Evolutionary conservation across 768 basidiomycete species (phyloP), one percentile per base, ranked within the genome.

Genomic region (Hericium coralloides): DNA sequence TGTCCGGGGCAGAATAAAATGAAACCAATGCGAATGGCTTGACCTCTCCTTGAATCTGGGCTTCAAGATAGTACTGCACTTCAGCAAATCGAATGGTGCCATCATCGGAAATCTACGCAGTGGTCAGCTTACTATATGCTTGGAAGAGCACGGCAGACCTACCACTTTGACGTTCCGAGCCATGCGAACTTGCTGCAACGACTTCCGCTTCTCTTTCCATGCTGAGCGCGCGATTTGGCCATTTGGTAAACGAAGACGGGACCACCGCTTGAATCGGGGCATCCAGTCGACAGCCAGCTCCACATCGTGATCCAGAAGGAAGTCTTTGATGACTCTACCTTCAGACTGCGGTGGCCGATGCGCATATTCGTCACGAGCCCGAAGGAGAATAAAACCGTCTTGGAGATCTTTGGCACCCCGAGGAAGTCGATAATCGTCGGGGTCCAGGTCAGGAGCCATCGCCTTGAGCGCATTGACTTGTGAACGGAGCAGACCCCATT

Each of bases 401-500:
- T 25, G 17, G 4, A 49, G 20, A 20, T 14, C 15, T 20, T n/a
- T 25, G 3, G 60, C 45, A 9, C 58, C 51, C 2, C 37, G 22
- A 8, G 62, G 60, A 7, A 58, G 36, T 4, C 10, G 8, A 14
- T 23, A 18, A 12, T 22, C 38, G 8, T 52, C 38, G 14, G 47
- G 62, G 10, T 53, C 59, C 20, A 68, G 54, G 12, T 59, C 60
- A 9, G 67, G 65, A 22, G 61, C 3, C 39, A 65, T 60, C 6
- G 65, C 59, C n/a, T n/a, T n/a, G n/a, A n/a, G n/a, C n/a, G n/a
- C n/a, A n/a, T n/a, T n/a, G n/a, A n/a, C n/a, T n/a, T 48, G 60
- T 66, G 3, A 71, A 26, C 0, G 65, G 65, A 49, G 57, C 0
- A 66, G 17, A 4, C 55, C 64, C 2, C 64, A 59, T 22, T 67